Evolutionary conservation across 345 rosid species (phyloP).

Genomic region (Hypericum androsaemum): DNA sequence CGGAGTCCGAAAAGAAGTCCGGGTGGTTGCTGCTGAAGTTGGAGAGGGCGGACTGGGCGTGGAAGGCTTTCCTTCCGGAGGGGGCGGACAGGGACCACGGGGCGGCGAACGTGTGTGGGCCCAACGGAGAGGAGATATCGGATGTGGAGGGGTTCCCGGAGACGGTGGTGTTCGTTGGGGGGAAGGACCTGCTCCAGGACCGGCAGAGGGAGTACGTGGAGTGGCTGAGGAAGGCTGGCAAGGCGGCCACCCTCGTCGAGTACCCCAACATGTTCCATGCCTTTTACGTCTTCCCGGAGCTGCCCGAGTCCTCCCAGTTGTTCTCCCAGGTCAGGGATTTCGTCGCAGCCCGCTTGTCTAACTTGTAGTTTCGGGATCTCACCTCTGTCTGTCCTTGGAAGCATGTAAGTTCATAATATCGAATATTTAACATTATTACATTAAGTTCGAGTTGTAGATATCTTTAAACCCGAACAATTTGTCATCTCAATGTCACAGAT

Average conservation of each 20-base stretch:
- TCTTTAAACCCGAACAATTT: too few relatives aligned
- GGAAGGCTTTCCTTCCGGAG: slow-evolving; percentile 49
- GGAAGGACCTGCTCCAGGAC: slow-evolving; percentile 71
- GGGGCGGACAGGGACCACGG: slow-evolving; percentile 50
- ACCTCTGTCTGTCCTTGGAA: too few relatives aligned
- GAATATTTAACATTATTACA: too few relatives aligned
- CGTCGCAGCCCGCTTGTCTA: slow-evolving; percentile 10
- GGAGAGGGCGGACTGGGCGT: slow-evolving; percentile 39
- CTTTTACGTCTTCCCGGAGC: slow-evolving; percentile 68
- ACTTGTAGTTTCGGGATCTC: too few relatives aligned
- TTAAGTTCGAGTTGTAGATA: too few relatives aligned
- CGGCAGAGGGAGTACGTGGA: slow-evolving; percentile 63
- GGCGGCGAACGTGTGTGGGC: slow-evolving; percentile 41
- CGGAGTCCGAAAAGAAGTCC: slow-evolving; percentile 49
- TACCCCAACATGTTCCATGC: slow-evolving; percentile 70
- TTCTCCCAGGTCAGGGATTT: slow-evolving; percentile 46
- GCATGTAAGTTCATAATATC: too few relatives aligned
- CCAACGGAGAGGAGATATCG: slow-evolving; percentile 33
- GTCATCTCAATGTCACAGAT: too few relatives aligned
- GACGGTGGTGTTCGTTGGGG: slow-evolving; percentile 35
- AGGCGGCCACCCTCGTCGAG: slow-evolving; percentile 45
- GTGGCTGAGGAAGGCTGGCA: slow-evolving; percentile 63
- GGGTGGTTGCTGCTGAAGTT: slow-evolving; percentile 30
- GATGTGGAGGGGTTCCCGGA: slow-evolving; percentile 44
- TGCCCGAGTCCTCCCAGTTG: slow-evolving; percentile 39